Percentiles rank a stretch among this genome's conserved stretches.
Evolutionary conservation across 192 early-diverging fungal species (phyloP).

Genomic region (Rhizophagus clarus): DNA sequence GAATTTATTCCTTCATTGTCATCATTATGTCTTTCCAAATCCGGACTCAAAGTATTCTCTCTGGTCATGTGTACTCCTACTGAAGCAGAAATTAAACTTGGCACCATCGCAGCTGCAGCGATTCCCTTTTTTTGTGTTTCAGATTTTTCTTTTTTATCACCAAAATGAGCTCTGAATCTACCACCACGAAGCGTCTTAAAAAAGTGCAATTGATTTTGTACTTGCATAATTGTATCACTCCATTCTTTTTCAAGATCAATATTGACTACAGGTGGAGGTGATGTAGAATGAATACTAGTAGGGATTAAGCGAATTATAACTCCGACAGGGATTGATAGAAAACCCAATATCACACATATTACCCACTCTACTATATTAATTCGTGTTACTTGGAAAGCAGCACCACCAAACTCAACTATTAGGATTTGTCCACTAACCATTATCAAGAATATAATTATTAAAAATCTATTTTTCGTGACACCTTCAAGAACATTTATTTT

Average conservation of each 20-base stretch:
- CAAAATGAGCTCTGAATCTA: conserved; percentile 29
- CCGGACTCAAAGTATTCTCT: not conserved
- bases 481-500: conserved; percentile 88
- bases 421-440: conserved; percentile 79
- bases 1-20: not conserved
- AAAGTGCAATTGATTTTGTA: conserved; percentile 39
- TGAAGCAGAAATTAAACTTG: not conserved
- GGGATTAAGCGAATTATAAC: conserved; percentile 86
- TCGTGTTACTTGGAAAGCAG: conserved; percentile 76
- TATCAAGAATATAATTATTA: conserved; percentile 76
- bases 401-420: conserved; percentile 88
- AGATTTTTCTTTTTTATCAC: not conserved
- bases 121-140: conserved; percentile 13
- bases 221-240: conserved; percentile 45
- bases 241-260: conserved; percentile 41
- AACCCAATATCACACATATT: conserved; percentile 78
- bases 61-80: not conserved
- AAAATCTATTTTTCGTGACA: conserved; percentile 77
- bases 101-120: not conserved
- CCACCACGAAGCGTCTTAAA: conserved; percentile 49
- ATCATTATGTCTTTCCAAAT: not conserved
- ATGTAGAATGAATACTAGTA: conserved; percentile 50
- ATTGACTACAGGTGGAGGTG: conserved; percentile 27
- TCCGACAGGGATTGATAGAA: conserved; percentile 82
- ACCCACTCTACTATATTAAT: conserved; percentile 79